Evolutionary conservation across 2,329 filamentous ascomycete species (phyloP), one percentile per base, ranked within the genome.

Genomic region (Fusarium haematococcum): DNA sequence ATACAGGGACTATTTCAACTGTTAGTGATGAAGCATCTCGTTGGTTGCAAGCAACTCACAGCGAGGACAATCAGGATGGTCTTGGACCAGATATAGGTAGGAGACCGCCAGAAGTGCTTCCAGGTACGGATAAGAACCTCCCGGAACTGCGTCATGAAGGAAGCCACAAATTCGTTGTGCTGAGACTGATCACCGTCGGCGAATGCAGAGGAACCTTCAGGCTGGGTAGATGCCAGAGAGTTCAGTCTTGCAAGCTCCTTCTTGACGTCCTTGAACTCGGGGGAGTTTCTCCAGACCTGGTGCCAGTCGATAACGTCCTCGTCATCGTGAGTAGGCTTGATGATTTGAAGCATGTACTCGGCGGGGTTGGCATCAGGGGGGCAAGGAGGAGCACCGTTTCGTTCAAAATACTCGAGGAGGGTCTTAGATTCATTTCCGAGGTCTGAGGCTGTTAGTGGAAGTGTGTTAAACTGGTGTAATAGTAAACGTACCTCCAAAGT

Each of bases 11-110:
- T 79, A 6, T 0, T 23, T 0, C 1, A 11, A 0, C 2, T 32
- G 52, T 72, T 30, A 76, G 56, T 8, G 20, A 11, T 6, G 5
- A 1, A 14, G 8, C 18, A 2, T 6, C 0, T 0, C 2, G 1
- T 0, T 0, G 1, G 1, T 2, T 4, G 2, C 10, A 0, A 4
- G 2, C 4, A 7, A 66, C 77, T 33, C 63, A 79, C 78, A 11
- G 78, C 59, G 11, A 77, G 16, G 0, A 75, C 65, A 10, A 77
- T 73, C 11, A 80, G 27, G 1, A 59, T 86, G 80, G 63, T 86
- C 84, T 79, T 88, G 39, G 88, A 89, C 82, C 92, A 93, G 2
- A 90, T 87, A 75, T 92, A 92, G 2, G 86, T 88, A 0, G 91
- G 91, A 0, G 79, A 81, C 1, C 80, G 63, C 80, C 79, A 81